Conservation (phyloP, 768 basidiomycete species). For the Coprinopsis marcescibilis region DNA sequence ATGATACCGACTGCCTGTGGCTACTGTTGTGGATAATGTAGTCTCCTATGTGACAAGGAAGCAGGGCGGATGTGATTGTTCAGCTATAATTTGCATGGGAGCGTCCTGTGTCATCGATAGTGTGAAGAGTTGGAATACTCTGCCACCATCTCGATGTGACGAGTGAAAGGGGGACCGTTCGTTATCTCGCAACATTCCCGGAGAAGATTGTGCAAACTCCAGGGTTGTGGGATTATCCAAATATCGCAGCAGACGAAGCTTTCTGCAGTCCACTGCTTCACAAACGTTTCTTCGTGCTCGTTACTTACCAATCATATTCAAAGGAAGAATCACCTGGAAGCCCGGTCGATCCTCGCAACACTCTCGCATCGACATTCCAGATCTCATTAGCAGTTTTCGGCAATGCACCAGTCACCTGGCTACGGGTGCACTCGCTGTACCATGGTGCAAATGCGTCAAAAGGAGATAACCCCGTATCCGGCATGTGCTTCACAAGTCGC, state of each 20-base stretch:
- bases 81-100: conserved; percentile 10
- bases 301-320: too few relatives aligned
- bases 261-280: too few relatives aligned
- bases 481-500: conserved; percentile 4
- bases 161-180: conserved; percentile 2
- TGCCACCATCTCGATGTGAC: conserved; percentile 8
- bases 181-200: conserved; percentile 9
- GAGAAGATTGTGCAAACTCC: conserved; percentile 2
- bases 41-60: conserved; percentile 5
- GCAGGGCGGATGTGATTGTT: conserved; percentile 1
- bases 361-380: neutral
- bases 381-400: conserved; percentile 1
- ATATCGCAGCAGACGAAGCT: too few relatives aligned
- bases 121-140: conserved; percentile 7
- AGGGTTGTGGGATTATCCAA: conserved; percentile 4
- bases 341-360: conserved; percentile 1
- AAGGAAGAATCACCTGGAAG: neutral
- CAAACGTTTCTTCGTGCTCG: too few relatives aligned
- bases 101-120: conserved; percentile 4
- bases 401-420: conserved; percentile 12
- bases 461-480: conserved; percentile 7
- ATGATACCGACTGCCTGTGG: neutral
- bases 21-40: neutral
- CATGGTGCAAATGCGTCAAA: conserved; percentile 8
- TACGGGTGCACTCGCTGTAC: conserved; percentile 6